These are phyloP conservation scores for Kodamaea hsintzibuensis DNA, from an alignment of 805 yeast genomes.

Conservation along the genomic window DNA sequence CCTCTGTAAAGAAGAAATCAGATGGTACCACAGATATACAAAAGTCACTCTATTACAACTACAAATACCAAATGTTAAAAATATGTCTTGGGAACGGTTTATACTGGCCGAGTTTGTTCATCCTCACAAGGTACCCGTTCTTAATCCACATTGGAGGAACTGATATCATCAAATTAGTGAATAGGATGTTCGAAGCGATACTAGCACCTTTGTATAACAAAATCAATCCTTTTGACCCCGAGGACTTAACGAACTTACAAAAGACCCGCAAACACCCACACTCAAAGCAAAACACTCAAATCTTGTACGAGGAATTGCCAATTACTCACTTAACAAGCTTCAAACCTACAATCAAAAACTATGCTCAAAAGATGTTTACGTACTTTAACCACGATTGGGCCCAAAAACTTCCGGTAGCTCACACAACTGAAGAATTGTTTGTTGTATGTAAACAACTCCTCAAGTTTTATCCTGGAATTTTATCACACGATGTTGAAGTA, in stretches of 20 bases:
- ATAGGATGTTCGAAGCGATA: conserved; percentile 45
- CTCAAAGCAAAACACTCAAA: conserved; percentile 25
- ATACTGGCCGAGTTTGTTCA: conserved; percentile 58
- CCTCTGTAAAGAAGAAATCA: conserved; percentile 16
- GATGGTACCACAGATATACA: background rate
- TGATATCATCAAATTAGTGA: conserved; percentile 47
- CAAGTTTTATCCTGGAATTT: conserved; percentile 53
- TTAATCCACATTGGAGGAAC: conserved; percentile 50
- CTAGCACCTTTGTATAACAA: background rate
- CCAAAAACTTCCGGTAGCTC: conserved; percentile 41
- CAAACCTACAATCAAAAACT: conserved; percentile 28
- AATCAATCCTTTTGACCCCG: background rate
- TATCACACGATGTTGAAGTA: conserved; percentile 50
- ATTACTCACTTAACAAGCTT: conserved; percentile 25
- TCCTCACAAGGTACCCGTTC: conserved; percentile 62
- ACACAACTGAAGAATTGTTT: conserved; percentile 45
- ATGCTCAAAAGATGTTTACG: conserved; percentile 23
- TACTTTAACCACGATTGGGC: conserved; percentile 52
- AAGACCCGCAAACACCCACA: conserved; percentile 3
- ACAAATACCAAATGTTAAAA: conserved; percentile 45
- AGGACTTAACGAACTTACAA: background rate
- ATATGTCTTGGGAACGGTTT: conserved; percentile 59
- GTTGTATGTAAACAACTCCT: conserved; percentile 46
- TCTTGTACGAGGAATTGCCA: conserved; percentile 28
- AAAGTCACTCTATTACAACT: conserved; percentile 15